These are phyloP conservation scores for Alternaria ethzedia DNA, from an alignment of 2,329 filamentous ascomycete species.

Conservation along the genomic window DNA sequence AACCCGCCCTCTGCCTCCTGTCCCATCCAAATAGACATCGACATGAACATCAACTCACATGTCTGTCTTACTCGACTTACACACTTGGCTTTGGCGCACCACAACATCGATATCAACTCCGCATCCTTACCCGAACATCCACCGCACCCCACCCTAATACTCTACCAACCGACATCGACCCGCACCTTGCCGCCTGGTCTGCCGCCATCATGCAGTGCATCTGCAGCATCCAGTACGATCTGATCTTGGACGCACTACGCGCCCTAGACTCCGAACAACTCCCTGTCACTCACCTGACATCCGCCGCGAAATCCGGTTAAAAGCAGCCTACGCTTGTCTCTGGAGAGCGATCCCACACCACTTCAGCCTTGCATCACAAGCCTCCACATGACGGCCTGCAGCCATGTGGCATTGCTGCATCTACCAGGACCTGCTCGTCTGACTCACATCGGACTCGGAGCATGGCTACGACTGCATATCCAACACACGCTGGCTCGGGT, in stretches of 20 bases:
- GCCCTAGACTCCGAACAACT: slow-evolving; percentile 21
- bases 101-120: slow-evolving; percentile 27
- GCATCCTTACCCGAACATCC: slow-evolving; percentile 18
- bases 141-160: slow-evolving; percentile 24
- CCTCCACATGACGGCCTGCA: slow-evolving; percentile 14
- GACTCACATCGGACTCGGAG: slow-evolving; percentile 35
- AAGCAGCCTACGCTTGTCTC: slow-evolving; percentile 18
- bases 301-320: slow-evolving; percentile 27
- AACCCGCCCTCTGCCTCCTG: slow-evolving; percentile 55
- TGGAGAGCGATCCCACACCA: slow-evolving; percentile 22
- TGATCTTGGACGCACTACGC: slow-evolving; percentile 33
- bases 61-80: slow-evolving; percentile 24
- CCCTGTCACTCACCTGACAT: slow-evolving; percentile 31
- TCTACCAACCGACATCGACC: slow-evolving; percentile 23
- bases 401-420: slow-evolving; percentile 27
- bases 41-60: not conserved
- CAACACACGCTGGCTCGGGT: slow-evolving; percentile 48
- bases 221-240: slow-evolving; percentile 32
- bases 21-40: slow-evolving; percentile 51
- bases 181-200: slow-evolving; percentile 23
- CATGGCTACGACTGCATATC: slow-evolving; percentile 28
- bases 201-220: slow-evolving; percentile 32
- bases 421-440: slow-evolving; percentile 23
- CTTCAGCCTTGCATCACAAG: slow-evolving; percentile 16
- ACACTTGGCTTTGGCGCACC: slow-evolving; percentile 34